Evolutionary conservation across 2,329 filamentous ascomycete species (phyloP), one percentile per base, ranked within the genome.

Genomic region (Ophiostoma pallidulum): DNA sequence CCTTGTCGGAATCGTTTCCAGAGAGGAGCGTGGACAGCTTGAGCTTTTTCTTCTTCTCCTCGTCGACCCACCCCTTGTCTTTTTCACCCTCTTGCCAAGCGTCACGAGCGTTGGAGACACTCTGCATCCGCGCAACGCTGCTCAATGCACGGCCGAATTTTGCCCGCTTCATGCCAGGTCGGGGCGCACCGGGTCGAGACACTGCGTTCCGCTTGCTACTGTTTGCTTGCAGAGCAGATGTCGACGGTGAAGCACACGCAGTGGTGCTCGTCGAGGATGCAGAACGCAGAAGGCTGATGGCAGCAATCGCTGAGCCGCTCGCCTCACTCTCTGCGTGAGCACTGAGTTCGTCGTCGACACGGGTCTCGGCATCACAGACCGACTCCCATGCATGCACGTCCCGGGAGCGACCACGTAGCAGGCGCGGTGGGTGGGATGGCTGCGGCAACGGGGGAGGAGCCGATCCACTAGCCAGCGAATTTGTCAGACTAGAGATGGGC

Each of bases 371-470:
- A 60, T 94, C 87, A 58, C 87, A 91, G 67, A 86, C 90, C 49
- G 88, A 88, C 59, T 94, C 87, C 91, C 91, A 96, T 7, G 84
- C 86, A 43, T 89, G 81, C 16, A 89, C 86, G 62, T 96, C 86
- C 47, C 87, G 81, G 49, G 90, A 95, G 48, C 91, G 78, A 47
- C 86, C 86, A 48, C 82, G 80, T 29, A 69, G 67, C 16, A 82
- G 67, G 31, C 71, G 70, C 18, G 75, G 77, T 20, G 61, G 60
- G 47, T 49, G 51, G 0, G 35, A 58, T 55, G 45, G 41, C 36
- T 38, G 50, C 19, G 50, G 39, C 19, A 53, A 49, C 10, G 57
- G 32, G 10, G 45, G 18, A 41, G 48, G 32, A n/a, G 38, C 39
- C 9, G 50, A 29, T 16, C 38, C 51, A n/a, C 38, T 41, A 3